Evolutionary conservation across 164 flowering plant genomes (phyloP), one percentile per base, ranked within the genome.

Genomic region (Umbilicus rupestris): DNA sequence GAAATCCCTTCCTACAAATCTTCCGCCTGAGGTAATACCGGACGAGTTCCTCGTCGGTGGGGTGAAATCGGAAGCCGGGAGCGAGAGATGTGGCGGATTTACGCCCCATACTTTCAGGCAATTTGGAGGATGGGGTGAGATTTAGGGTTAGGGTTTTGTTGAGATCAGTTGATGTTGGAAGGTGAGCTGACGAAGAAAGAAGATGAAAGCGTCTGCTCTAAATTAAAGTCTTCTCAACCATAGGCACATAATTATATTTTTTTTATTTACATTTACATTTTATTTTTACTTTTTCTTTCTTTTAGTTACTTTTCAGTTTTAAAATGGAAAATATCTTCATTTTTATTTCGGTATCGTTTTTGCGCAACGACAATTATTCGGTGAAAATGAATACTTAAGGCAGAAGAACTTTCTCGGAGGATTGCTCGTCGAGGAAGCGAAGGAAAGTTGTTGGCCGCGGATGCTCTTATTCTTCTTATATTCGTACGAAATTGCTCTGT

Each of bases 11-110:
- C 19, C 73, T 72, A 30, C 68, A 42, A 66, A 76, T 63, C 71
- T 76, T 76, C 26, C 82, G 74, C 62, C 67, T 74, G 19, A 79
- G 77, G 66, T 79, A 79, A 55, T 70, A 79, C 2, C 79, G 69
- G 2, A 79, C 75, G 12, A 79, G 76, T 46, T 79, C 82, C 46
- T 79, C 82, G 12, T 79, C 82, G 28, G 79, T 76, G 1, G 78
- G 67, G 22, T 39, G 47, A 28, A 64, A 65, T 16, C 45, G 44
- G 65, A 62, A 62, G 22, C 65, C 65, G 24, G 65, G 65, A 62
- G 65, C 65, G 28, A 62, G 44, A 39, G 44, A 62, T 30, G 65
- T 14, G 45, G 44, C 65, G 45, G 65, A 31, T 52, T 52, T 52
- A 52, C 59, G 59, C 28, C 59, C 59, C 59, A 52, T 52, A 5